Evolutionary conservation across 257 asterid genomes (phyloP).

Genomic region (Capsicum pubescens): DNA sequence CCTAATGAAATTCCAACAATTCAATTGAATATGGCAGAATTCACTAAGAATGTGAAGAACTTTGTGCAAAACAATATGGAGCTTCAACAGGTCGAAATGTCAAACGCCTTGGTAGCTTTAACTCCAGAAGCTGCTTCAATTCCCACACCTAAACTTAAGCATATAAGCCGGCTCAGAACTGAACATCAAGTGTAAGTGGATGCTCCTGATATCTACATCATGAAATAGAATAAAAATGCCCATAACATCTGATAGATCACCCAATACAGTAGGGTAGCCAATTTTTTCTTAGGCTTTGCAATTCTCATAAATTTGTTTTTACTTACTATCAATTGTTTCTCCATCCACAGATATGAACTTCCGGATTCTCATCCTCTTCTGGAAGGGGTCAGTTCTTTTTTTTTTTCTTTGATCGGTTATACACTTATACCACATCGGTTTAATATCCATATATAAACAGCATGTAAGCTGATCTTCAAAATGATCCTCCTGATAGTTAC

Average conservation of each 20-base stretch:
- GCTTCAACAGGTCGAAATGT: slow-evolving; percentile 70
- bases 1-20: slow-evolving; percentile 89
- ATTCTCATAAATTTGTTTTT: not conserved
- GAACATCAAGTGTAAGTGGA: slow-evolving; percentile 95
- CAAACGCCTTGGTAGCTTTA: slow-evolving; percentile 87
- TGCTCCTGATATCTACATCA: slow-evolving; percentile 24
- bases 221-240: not conserved
- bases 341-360: slow-evolving; percentile 81
- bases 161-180: slow-evolving; percentile 88
- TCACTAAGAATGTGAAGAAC: slow-evolving; percentile 76
- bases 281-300: not conserved
- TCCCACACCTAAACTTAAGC: slow-evolving; percentile 89
- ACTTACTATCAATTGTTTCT: slow-evolving; percentile 36
- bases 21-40: slow-evolving; percentile 78
- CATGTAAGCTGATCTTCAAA: slow-evolving; percentile 18
- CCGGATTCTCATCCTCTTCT: slow-evolving; percentile 92
- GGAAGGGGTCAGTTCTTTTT: slow-evolving; percentile 67
- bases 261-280: slow-evolving; percentile 5
- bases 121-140: slow-evolving; percentile 86
- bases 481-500: slow-evolving; percentile 30
- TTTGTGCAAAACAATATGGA: slow-evolving; percentile 66
- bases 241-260: not conserved
- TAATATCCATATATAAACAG: not conserved
- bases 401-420: not conserved
- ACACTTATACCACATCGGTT: slow-evolving; percentile 26